phyloP scores from a whole-genome alignment of 2,329 filamentous ascomycete genomes.

The Purpureocillium lavendulum region DNA sequence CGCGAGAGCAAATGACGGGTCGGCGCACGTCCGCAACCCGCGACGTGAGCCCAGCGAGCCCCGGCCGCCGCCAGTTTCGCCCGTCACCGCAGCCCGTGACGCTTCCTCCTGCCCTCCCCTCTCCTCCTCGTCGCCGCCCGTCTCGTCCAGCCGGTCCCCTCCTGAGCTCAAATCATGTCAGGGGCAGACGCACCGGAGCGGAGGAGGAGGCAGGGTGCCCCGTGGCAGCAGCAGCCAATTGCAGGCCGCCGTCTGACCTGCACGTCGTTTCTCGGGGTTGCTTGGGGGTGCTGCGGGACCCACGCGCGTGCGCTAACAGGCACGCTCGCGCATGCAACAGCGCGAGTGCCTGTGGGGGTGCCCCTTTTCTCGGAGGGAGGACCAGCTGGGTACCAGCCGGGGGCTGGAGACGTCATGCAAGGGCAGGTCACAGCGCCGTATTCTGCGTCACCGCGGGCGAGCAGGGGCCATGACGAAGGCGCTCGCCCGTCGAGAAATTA shows the following conservation, averaged over 20 bases:
- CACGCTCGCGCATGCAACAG: not conserved
- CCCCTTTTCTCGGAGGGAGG: not conserved
- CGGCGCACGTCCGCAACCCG: too few relatives aligned
- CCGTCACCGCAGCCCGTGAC: too few relatives aligned
- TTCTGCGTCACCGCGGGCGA: not conserved
- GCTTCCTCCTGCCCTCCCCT: too few relatives aligned
- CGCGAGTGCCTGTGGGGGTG: not conserved
- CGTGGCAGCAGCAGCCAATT: not conserved
- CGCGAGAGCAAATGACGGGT: too few relatives aligned
- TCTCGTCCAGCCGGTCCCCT: too few relatives aligned
- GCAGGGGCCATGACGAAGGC: not conserved
- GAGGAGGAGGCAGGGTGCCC: too few relatives aligned
- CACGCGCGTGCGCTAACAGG: not conserved
- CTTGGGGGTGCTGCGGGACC: too few relatives aligned
- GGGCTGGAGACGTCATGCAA: not conserved
- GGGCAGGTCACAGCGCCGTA: not conserved
- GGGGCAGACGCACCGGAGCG: too few relatives aligned
- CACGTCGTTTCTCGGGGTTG: not conserved
- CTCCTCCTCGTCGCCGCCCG: too few relatives aligned
- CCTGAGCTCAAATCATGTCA: too few relatives aligned
- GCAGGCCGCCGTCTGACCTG: not conserved
- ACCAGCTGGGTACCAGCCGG: not conserved
- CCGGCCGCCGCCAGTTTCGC: too few relatives aligned
- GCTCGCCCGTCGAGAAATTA: conserved; percentile 1
- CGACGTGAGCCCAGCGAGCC: too few relatives aligned